phyloP scores from a whole-genome alignment of 305 asterid genomes.

The Solanum hybrid region DNA sequence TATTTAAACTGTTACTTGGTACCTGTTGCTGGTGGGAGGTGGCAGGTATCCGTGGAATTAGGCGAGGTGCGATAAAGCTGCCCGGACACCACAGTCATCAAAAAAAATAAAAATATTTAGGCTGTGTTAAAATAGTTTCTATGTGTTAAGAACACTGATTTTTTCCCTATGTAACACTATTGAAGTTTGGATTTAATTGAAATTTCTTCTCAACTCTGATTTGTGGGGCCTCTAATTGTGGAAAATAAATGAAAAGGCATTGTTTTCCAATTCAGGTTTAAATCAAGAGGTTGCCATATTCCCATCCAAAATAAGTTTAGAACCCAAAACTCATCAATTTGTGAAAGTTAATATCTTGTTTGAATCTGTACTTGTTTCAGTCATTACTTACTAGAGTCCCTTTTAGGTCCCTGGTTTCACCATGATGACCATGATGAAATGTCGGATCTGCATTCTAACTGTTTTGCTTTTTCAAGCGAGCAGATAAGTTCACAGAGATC shows the following conservation, averaged over 20 bases:
- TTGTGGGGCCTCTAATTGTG: not conserved
- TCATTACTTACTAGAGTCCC: not conserved
- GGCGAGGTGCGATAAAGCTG: not conserved
- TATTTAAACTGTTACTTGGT: not conserved
- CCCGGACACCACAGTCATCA: not conserved
- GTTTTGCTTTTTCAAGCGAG: constrained; percentile 41
- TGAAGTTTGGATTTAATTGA: not conserved
- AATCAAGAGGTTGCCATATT: not conserved
- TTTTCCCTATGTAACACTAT: not conserved
- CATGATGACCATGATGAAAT: constrained; percentile 30
- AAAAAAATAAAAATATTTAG: not conserved
- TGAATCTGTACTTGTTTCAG: not conserved
- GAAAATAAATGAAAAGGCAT: not conserved
- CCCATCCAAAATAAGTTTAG: not conserved
- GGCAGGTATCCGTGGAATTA: not conserved
- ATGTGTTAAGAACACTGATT: not conserved
- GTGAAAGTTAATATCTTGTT: not conserved
- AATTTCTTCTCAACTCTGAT: not conserved
- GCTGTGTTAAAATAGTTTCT: not conserved
- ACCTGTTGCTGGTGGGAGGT: not conserved
- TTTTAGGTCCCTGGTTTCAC: constrained; percentile 32
- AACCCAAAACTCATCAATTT: not conserved
- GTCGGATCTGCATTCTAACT: constrained; percentile 37
- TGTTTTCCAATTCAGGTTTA: not conserved
- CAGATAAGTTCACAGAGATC: constrained; percentile 70